These are phyloP conservation scores for Cynara cardunculus DNA, from an alignment of 129 eudicot species.

Conservation along the genomic window DNA sequence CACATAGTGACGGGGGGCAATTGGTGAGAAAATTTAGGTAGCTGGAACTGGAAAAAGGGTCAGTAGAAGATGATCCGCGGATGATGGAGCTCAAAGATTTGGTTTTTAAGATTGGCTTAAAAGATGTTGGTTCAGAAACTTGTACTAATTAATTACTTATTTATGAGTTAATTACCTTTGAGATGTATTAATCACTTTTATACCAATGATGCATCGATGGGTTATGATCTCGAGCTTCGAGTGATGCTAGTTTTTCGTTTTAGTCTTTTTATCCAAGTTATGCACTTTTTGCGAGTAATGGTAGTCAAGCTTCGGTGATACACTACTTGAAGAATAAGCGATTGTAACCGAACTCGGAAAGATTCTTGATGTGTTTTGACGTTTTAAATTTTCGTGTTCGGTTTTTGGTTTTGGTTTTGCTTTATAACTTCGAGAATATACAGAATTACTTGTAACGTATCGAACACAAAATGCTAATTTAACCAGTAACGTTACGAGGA, in stretches of 20 bases:
- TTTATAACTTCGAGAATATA: background rate
- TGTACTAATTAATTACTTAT: slow-evolving; percentile 39
- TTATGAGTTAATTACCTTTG: slow-evolving; percentile 29
- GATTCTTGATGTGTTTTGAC: background rate
- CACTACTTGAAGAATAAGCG: background rate
- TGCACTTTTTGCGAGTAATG: background rate
- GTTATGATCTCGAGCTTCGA: background rate
- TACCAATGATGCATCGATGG: slow-evolving; percentile 8
- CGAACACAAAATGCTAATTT: no score
- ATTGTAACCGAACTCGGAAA: background rate
- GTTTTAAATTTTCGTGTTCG: background rate
- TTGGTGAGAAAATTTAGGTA: slow-evolving; percentile 34
- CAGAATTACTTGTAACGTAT: no score
- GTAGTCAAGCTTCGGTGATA: background rate
- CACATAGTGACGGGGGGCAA: slow-evolving; percentile 17
- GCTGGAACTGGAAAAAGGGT: slow-evolving; percentile 53
- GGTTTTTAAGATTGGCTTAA: slow-evolving; percentile 42
- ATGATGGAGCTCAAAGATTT: slow-evolving; percentile 37
- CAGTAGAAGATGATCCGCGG: slow-evolving; percentile 44
- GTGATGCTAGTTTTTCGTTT: background rate
- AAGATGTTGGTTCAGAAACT: slow-evolving; percentile 34
- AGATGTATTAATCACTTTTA: slow-evolving; percentile 39
- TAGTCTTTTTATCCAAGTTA: background rate
- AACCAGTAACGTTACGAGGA: no score
- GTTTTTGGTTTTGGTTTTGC: background rate